phyloP scores from a whole-genome alignment of 23 red algal species.

The Gracilaria domingensis region DNA sequence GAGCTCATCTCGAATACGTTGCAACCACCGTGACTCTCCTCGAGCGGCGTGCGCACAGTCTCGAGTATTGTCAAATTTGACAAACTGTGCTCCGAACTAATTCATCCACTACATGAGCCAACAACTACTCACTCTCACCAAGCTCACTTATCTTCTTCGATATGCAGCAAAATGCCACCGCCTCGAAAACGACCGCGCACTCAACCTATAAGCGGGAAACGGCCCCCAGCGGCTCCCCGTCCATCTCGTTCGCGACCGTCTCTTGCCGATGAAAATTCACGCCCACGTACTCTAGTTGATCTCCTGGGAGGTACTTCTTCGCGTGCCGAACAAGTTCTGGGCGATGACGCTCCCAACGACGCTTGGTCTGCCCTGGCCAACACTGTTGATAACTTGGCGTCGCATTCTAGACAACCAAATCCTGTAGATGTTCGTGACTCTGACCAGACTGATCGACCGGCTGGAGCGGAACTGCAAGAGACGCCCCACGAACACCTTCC shows the following conservation, averaged over 20 bases:
- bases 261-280: slow-evolving; percentile 9
- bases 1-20: too few species aligned
- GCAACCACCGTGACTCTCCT: background rate
- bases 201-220: slow-evolving; percentile 30
- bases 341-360: slow-evolving; percentile 50
- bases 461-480: background rate
- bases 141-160: background rate
- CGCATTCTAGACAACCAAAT: background rate
- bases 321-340: slow-evolving; percentile 57
- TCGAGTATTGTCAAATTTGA: background rate
- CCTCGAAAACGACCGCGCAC: slow-evolving; percentile 64
- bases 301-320: slow-evolving; percentile 36
- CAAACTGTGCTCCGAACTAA: background rate
- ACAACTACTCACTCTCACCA: background rate
- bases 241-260: slow-evolving; percentile 15
- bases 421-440: background rate
- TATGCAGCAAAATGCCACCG: slow-evolving; percentile 25
- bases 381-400: slow-evolving; percentile 56
- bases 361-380: slow-evolving; percentile 58
- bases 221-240: slow-evolving; percentile 14
- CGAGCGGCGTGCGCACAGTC: background rate
- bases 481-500: background rate
- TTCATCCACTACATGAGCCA: background rate
- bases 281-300: slow-evolving; percentile 51
- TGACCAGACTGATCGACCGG: background rate